Evolutionary conservation across 164 flowering plant genomes (phyloP), one percentile per base, ranked within the genome.

Genomic region (Stephania japonica): DNA sequence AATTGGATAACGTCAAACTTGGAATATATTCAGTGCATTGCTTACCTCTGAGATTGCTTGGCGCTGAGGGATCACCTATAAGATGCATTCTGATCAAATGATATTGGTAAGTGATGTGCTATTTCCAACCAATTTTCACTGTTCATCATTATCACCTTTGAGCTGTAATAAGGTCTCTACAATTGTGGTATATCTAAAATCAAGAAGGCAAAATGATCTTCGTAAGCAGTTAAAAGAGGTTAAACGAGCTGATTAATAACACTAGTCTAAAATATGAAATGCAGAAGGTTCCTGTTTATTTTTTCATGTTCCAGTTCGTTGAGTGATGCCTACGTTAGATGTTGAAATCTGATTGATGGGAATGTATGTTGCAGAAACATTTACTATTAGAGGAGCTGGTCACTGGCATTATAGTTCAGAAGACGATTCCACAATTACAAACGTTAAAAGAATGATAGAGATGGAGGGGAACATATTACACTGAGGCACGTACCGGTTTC

Each of bases 31-130:
- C 79, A 53, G 86, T 92, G 68, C 97, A 92, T 72, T 92, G 95
- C 87, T 75, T 92, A 63, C 93, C 91, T 66, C 78, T 90, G 26
- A 85, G 97, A 79, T 73, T 92, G 82, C 76, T 77, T 32, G 95
- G 93, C 25, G 85, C 95, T 25, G 97, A 91, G 83, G 97, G 94
- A 71, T 86, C 94, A 42, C 97, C 98, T 50, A 85, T 86, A 72
- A 78, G 83, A 78, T 78, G 85, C 80, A 78, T 83, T 74, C 83
- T 83, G 38, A 83, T 83, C 72, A 76, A 80, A 74, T 80, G 71
- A 80, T 44, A 50, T 19, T 65, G 41, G 78, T 67, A 27, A 56
- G 75, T 68, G 42, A 26, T 38, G 5, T 32, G 11, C n/a, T 16
- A 21, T 8, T 65, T 73, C n/a, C 23, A 19, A 32, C 21, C 64